A percentile compares a stretch with the other conserved stretches of the same genome.
phyloP scores from a whole-genome alignment of 1,284 basidiomycete species.

The Cutaneotrichosporon mucoides region DNA sequence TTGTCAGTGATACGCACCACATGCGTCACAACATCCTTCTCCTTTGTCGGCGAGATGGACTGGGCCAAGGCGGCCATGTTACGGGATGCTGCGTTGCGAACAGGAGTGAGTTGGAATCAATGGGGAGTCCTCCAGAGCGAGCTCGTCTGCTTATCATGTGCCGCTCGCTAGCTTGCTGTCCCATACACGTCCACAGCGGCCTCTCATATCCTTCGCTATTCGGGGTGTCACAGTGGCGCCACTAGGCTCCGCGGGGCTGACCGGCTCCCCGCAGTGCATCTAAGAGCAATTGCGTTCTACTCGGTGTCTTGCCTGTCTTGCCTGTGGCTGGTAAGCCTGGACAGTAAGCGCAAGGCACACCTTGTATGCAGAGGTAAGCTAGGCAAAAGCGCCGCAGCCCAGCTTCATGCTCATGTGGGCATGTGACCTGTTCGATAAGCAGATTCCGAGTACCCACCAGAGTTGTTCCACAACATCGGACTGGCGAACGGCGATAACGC shows the following conservation, averaged over 20 bases:
- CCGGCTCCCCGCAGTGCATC: background rate
- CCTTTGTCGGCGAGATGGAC: background rate
- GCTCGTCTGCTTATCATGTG: too few relatives aligned
- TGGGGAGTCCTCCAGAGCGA: too few relatives aligned
- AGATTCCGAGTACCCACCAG: too few relatives aligned
- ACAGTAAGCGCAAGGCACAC: background rate
- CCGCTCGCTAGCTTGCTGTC: too few relatives aligned
- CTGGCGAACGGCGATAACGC: too few relatives aligned
- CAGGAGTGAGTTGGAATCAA: too few relatives aligned
- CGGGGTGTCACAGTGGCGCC: background rate
- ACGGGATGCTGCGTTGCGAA: background rate
- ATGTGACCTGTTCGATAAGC: too few relatives aligned
- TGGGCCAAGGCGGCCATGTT: background rate
- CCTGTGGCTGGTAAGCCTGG: background rate
- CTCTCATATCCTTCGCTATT: too few relatives aligned
- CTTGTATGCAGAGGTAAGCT: background rate
- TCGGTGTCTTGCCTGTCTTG: background rate
- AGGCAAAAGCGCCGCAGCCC: background rate
- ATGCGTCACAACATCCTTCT: slow-evolving; percentile 3
- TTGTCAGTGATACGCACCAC: slow-evolving; percentile 1
- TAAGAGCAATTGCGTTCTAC: background rate
- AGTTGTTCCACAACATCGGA: too few relatives aligned
- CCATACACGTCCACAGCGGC: too few relatives aligned
- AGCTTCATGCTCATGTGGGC: too few relatives aligned
- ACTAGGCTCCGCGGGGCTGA: background rate